Evolutionary conservation across 2,329 filamentous ascomycete genomes (phyloP).

Genomic region (Dothistroma septosporum): DNA sequence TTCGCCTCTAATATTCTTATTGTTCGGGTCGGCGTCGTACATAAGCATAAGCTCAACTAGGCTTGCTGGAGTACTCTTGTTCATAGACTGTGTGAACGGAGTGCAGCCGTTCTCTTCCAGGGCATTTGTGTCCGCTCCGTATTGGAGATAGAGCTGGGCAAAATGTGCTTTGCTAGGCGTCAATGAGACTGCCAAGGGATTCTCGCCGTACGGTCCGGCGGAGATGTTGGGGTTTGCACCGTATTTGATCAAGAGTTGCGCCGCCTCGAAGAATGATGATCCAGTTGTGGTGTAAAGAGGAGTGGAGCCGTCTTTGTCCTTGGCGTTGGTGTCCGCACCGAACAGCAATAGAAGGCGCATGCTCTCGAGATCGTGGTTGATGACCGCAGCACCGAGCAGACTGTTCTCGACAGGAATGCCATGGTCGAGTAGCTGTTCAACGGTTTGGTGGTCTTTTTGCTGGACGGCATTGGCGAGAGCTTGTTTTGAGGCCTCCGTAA

Average conservation of each 20-base stretch:
- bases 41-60: constrained; percentile 58
- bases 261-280: constrained; percentile 52
- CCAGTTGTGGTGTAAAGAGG: constrained; percentile 52
- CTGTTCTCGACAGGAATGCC: constrained; percentile 12
- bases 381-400: constrained; percentile 25
- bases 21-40: constrained; percentile 57
- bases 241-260: constrained; percentile 60
- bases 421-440: constrained; percentile 30
- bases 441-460: constrained; percentile 27
- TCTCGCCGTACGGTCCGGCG: constrained; percentile 50
- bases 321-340: constrained; percentile 55
- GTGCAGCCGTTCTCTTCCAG: constrained; percentile 57
- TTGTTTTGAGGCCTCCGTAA: constrained; percentile 34
- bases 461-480: constrained; percentile 39
- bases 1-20: constrained; percentile 58
- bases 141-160: constrained; percentile 57
- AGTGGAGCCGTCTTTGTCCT: constrained; percentile 59
- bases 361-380: constrained; percentile 27
- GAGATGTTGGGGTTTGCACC: constrained; percentile 56
- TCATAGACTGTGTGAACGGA: constrained; percentile 57
- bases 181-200: constrained; percentile 52
- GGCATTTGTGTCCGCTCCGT: constrained; percentile 55
- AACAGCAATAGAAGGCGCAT: constrained; percentile 57
- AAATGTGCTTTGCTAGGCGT: constrained; percentile 54
- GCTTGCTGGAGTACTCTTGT: constrained; percentile 52